Evolutionary conservation across 495 filamentous ascomycete genomes (phyloP).

Genomic region (Neurospora cerealis): DNA sequence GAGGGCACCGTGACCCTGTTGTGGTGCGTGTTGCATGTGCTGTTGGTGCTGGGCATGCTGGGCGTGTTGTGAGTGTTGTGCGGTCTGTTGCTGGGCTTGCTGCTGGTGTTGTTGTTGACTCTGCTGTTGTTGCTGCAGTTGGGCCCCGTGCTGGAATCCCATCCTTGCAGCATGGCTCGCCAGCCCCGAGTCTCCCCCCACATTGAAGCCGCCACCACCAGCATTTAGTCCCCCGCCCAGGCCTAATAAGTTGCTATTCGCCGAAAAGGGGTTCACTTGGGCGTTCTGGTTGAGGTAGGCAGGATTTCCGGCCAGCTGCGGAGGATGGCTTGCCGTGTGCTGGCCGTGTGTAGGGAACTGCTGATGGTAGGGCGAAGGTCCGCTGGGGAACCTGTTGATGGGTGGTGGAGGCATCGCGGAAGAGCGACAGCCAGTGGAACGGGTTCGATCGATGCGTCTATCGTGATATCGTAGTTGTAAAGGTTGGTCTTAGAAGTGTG

Average conservation of each 20-base stretch:
- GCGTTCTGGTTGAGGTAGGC: slow-evolving; percentile 49
- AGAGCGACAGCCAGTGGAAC: not conserved
- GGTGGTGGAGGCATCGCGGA: slow-evolving; percentile 22
- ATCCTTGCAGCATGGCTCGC: slow-evolving; percentile 84
- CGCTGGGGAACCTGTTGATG: slow-evolving; percentile 23
- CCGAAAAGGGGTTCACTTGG: slow-evolving; percentile 59
- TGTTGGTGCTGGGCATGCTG: slow-evolving; percentile 15
- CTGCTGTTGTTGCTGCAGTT: slow-evolving; percentile 54
- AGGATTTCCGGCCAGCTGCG: slow-evolving; percentile 24
- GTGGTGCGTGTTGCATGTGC: slow-evolving; percentile 34
- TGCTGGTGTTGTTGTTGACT: slow-evolving; percentile 20
- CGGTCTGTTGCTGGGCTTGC: slow-evolving; percentile 47
- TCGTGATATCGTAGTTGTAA: slow-evolving; percentile 9
- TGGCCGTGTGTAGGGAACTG: slow-evolving; percentile 36
- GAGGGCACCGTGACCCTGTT: slow-evolving; percentile 40
- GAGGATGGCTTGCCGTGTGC: slow-evolving; percentile 32
- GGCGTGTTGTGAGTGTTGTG: slow-evolving; percentile 22
- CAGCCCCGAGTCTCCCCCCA: slow-evolving; percentile 67
- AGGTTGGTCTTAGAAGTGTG: not conserved
- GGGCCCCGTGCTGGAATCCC: slow-evolving; percentile 70
- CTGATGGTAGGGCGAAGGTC: slow-evolving; percentile 35
- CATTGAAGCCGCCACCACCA: slow-evolving; percentile 37
- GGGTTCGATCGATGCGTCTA: slow-evolving; percentile 1
- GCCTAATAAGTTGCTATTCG: slow-evolving; percentile 47
- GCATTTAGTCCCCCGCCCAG: slow-evolving; percentile 41